Evolutionary conservation across 441 rosid genomes (phyloP).

Genomic region (Pelargonium citronellum): DNA sequence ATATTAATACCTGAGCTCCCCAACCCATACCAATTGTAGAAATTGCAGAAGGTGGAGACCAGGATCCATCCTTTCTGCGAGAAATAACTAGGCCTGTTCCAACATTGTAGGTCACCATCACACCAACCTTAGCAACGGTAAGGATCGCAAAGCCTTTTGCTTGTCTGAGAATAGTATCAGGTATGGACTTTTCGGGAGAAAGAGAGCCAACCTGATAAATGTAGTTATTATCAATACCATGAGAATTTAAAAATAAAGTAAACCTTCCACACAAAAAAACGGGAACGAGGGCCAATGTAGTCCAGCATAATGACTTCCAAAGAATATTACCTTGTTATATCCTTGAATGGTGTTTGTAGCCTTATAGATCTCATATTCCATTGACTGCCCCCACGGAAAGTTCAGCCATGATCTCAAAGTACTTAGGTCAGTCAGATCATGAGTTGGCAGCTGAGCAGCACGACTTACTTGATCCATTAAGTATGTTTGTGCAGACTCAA

Average conservation of each 20-base stretch:
- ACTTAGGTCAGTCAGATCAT: conserved; percentile 89
- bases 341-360: conserved; percentile 72
- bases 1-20: conserved; percentile 82
- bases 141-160: conserved; percentile 94
- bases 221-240: too few relatives aligned
- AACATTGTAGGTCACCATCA: conserved; percentile 84
- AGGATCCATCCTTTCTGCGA: conserved; percentile 76
- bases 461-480: conserved; percentile 91
- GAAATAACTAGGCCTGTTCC: conserved; percentile 93
- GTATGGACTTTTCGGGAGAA: conserved; percentile 76
- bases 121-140: conserved; percentile 78
- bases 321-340: conserved; percentile 45
- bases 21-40: conserved; percentile 91
- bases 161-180: conserved; percentile 64
- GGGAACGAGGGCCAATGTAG: too few relatives aligned
- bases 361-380: conserved; percentile 89
- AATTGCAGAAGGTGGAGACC: conserved; percentile 97
- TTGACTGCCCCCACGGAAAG: conserved; percentile 92
- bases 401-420: conserved; percentile 97
- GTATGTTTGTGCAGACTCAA: conserved; percentile 85
- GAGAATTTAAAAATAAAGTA: too few relatives aligned
- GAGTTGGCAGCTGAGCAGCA: conserved; percentile 83
- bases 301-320: too few relatives aligned
- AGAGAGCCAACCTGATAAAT: conserved; percentile 55
- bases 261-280: too few relatives aligned